Evolutionary conservation across 495 filamentous ascomycete species (phyloP).

Genomic region (Tuber umbilicatum): DNA sequence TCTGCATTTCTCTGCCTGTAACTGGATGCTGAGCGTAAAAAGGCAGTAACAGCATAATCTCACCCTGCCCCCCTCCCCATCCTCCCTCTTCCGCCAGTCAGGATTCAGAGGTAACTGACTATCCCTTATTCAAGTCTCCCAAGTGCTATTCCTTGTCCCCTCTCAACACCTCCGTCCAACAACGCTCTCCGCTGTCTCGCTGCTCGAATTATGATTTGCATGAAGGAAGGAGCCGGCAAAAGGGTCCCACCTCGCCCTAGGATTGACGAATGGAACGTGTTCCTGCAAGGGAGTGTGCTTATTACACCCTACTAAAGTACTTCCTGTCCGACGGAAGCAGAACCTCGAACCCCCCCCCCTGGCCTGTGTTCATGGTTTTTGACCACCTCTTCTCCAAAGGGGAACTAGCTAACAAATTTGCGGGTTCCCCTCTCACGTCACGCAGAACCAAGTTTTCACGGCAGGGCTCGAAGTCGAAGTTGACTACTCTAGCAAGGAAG

Average conservation of each 20-base stretch:
- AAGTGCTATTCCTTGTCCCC: neutral
- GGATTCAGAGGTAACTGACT: neutral
- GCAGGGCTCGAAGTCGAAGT: neutral
- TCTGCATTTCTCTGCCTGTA: neutral
- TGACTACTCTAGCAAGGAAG: neutral
- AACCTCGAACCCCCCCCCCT: neutral
- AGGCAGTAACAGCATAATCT: constrained; percentile 1
- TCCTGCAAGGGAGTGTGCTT: neutral
- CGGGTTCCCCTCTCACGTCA: neutral
- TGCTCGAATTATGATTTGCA: neutral
- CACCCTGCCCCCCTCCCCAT: neutral
- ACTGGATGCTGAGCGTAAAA: neutral
- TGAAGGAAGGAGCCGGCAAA: neutral
- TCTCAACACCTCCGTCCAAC: neutral
- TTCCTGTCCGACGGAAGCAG: neutral
- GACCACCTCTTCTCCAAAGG: neutral
- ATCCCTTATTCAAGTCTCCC: neutral
- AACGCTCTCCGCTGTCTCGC: neutral
- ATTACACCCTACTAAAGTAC: neutral
- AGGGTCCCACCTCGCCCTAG: neutral
- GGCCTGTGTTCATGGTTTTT: neutral
- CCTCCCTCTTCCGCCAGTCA: neutral
- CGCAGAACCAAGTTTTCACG: neutral
- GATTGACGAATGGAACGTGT: constrained; percentile 1
- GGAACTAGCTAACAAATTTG: neutral